phyloP scores from a whole-genome alignment of 2,329 filamentous ascomycete genomes.

The Exophiala oligosperma region DNA sequence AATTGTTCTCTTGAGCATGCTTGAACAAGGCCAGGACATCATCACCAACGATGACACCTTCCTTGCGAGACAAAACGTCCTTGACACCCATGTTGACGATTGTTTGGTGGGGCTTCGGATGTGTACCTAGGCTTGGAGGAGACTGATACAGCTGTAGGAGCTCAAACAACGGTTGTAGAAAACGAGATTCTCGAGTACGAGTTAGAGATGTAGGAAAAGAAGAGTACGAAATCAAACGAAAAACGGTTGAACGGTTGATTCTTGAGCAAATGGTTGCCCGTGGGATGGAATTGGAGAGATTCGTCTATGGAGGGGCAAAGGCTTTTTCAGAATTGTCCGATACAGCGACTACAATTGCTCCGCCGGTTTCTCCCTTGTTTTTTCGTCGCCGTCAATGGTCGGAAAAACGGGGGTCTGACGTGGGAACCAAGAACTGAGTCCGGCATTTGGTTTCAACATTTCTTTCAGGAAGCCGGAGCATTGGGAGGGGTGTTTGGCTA shows the following conservation, averaged over 20 bases:
- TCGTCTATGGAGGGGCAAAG: not conserved
- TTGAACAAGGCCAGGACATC: conserved; percentile 75
- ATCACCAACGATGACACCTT: conserved; percentile 67
- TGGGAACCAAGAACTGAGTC: no score
- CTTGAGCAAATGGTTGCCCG: not conserved
- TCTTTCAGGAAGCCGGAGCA: no score
- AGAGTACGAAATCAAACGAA: not conserved
- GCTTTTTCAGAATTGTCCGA: not conserved
- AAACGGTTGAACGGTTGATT: not conserved
- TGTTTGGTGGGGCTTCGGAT: conserved; percentile 10
- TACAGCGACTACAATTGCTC: not conserved
- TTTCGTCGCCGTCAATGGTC: not conserved
- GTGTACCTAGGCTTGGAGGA: not conserved
- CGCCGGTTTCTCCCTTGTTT: conserved; percentile 8
- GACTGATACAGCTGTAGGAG: not conserved
- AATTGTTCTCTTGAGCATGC: conserved; percentile 83
- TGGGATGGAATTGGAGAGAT: not conserved
- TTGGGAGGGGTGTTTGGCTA: no score
- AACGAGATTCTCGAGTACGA: not conserved
- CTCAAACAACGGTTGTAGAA: not conserved
- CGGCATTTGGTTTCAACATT: no score
- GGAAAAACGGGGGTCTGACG: no score
- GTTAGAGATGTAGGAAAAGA: not conserved
- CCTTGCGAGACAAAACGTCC: conserved; percentile 62
- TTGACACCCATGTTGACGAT: conserved; percentile 38